phyloP scores from a whole-genome alignment of 2,329 filamentous ascomycete genomes.

The Coniochaeta ligniaria region DNA sequence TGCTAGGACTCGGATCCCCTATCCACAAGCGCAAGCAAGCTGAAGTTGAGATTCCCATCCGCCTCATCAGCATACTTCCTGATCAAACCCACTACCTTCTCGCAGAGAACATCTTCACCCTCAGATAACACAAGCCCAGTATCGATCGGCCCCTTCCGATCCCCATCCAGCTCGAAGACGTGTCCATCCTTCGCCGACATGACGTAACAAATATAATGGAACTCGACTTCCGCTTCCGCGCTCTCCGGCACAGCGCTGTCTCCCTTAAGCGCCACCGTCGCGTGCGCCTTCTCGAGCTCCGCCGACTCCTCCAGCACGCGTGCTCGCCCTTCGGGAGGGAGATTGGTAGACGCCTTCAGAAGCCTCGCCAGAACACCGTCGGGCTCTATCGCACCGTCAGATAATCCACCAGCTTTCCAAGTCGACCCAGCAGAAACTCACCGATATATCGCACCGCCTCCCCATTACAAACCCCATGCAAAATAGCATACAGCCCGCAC shows the following conservation, averaged over 20 bases:
- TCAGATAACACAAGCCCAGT: constrained; percentile 22
- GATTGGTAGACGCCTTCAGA: constrained; percentile 52
- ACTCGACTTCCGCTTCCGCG: constrained; percentile 56
- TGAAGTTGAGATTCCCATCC: constrained; percentile 20
- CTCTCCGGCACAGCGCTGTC: constrained; percentile 52
- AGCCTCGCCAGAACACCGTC: constrained; percentile 31
- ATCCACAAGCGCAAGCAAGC: constrained; percentile 20
- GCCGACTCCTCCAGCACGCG: constrained; percentile 57
- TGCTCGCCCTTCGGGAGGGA: constrained; percentile 49
- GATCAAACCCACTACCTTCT: constrained; percentile 50
- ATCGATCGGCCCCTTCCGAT: constrained; percentile 58
- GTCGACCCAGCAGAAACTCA: not conserved
- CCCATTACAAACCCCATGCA: constrained; percentile 60
- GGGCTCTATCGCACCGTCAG: not conserved
- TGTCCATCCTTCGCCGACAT: constrained; percentile 42
- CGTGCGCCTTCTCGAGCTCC: constrained; percentile 57
- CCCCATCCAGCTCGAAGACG: constrained; percentile 63
- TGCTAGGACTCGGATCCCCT: not conserved
- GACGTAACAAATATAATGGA: constrained; percentile 69
- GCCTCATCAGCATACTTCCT: constrained; percentile 19
- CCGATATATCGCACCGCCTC: constrained; percentile 37
- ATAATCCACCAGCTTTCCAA: not conserved
- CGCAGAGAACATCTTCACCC: constrained; percentile 46
- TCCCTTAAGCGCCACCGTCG: constrained; percentile 51
- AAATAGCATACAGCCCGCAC: constrained; percentile 60